Conservation (phyloP, 164 flowering plant species). For the Chloranthus sessilifolius region DNA sequence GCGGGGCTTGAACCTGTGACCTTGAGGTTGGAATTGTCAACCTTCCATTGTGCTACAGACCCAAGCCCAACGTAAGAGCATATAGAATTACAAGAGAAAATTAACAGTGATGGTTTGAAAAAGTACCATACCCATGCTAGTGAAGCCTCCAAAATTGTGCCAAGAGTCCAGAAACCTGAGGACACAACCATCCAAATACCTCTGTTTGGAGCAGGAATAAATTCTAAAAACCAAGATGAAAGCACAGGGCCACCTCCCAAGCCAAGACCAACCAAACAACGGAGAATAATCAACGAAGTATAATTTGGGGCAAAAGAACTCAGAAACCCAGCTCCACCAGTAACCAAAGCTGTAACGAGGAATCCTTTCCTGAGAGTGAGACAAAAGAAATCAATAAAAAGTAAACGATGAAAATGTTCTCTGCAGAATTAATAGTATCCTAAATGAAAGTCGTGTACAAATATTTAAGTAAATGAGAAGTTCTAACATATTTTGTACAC, state of each 20-base stretch:
- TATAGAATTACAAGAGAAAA: neutral
- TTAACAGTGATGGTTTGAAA: neutral
- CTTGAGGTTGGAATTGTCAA: too few relatives aligned
- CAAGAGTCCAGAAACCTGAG: constrained; percentile 76
- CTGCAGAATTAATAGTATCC: neutral
- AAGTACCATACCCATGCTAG: constrained; percentile 62
- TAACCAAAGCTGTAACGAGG: constrained; percentile 57
- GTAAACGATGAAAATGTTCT: neutral
- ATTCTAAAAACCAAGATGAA: constrained; percentile 79
- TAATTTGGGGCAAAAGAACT: constrained; percentile 73
- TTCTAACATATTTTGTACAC: too few relatives aligned
- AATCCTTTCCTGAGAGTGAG: constrained; percentile 56
- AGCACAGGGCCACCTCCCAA: constrained; percentile 90
- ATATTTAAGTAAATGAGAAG: too few relatives aligned
- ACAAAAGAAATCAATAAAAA: constrained; percentile 1
- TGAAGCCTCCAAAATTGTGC: constrained; percentile 71
- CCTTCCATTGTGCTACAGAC: too few relatives aligned
- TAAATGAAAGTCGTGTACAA: neutral
- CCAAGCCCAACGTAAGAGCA: neutral
- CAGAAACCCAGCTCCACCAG: constrained; percentile 57
- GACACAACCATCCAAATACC: constrained; percentile 84
- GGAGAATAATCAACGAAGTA: constrained; percentile 41
- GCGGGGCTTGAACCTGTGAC: too few relatives aligned
- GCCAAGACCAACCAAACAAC: constrained; percentile 76
- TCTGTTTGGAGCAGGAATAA: constrained; percentile 74